Conservation (phyloP, 768 basidiomycete species). For the Agrocybe chaxingu region DNA sequence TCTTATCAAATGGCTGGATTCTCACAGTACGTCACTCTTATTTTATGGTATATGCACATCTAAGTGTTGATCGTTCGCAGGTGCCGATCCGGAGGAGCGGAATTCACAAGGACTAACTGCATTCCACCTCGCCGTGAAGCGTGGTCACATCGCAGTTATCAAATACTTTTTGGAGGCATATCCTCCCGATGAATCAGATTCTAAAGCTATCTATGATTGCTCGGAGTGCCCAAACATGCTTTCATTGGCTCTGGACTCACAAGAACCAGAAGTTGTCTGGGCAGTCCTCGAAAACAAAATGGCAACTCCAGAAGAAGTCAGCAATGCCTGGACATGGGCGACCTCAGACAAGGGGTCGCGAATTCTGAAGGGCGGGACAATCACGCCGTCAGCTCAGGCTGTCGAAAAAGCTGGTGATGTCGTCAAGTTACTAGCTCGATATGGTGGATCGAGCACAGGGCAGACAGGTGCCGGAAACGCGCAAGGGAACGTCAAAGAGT, state of each 20-base stretch:
- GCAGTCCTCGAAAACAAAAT: conserved; percentile 60
- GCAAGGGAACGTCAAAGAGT: not conserved
- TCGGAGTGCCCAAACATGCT: conserved; percentile 44
- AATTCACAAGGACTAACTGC: conserved; percentile 56
- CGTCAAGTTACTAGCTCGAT: conserved; percentile 39
- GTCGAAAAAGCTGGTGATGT: conserved; percentile 45
- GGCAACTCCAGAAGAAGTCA: conserved; percentile 44
- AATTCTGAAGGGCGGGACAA: conserved; percentile 16
- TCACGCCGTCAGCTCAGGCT: conserved; percentile 19
- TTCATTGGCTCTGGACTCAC: conserved; percentile 54
- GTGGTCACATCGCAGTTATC: conserved; percentile 50
- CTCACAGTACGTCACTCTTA: conserved; percentile 52
- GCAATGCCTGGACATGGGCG: conserved; percentile 47
- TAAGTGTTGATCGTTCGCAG: conserved; percentile 32
- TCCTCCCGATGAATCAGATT: conserved; percentile 52
- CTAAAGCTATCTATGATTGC: conserved; percentile 42
- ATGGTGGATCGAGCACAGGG: conserved; percentile 5
- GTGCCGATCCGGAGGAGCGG: conserved; percentile 71
- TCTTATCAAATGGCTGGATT: conserved; percentile 66
- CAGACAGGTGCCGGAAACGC: not conserved
- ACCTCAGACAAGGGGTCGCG: conserved; percentile 29
- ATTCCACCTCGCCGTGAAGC: conserved; percentile 61
- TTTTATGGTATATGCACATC: conserved; percentile 18
- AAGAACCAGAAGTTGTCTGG: conserved; percentile 63
- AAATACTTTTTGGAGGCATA: conserved; percentile 61